Conservation (phyloP, 768 basidiomycete genomes). For the Boletus coccyginus region DNA sequence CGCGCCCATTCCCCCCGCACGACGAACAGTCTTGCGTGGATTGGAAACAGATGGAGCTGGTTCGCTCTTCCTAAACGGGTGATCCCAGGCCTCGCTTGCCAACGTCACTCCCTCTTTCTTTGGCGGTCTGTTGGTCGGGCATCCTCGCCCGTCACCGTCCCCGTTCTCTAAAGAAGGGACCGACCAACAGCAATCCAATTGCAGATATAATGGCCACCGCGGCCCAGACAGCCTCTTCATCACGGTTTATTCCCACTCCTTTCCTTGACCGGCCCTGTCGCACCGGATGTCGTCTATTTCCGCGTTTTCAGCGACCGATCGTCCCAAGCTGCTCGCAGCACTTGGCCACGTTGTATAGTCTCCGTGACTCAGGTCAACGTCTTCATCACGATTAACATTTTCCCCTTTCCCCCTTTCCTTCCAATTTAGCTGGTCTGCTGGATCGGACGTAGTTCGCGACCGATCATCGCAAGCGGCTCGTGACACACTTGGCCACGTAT, state of each 20-base stretch:
- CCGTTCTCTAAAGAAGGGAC: not conserved
- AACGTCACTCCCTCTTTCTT: not conserved
- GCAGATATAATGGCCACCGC: not conserved
- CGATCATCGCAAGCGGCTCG: no score
- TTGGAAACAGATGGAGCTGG: not conserved
- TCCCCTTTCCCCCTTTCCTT: no score
- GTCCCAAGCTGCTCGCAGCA: not conserved
- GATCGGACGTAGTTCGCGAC: no score
- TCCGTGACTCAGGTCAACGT: no score
- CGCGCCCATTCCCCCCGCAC: no score
- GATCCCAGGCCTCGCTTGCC: not conserved
- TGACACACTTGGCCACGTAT: no score
- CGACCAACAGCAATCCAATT: not conserved
- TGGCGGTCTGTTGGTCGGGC: not conserved
- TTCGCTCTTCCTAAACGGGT: not conserved
- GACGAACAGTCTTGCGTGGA: not conserved
- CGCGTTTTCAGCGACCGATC: not conserved
- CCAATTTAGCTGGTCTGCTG: no score
- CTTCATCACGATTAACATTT: no score
- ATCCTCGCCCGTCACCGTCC: not conserved
- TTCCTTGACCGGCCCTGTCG: not conserved
- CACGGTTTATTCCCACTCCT: not conserved
- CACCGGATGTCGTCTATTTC: not conserved
- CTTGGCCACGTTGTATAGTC: no score
- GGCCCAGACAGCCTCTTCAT: not conserved